Evolutionary conservation across 2,329 filamentous ascomycete species (phyloP).

Genomic region (Stemphylium beticola): DNA sequence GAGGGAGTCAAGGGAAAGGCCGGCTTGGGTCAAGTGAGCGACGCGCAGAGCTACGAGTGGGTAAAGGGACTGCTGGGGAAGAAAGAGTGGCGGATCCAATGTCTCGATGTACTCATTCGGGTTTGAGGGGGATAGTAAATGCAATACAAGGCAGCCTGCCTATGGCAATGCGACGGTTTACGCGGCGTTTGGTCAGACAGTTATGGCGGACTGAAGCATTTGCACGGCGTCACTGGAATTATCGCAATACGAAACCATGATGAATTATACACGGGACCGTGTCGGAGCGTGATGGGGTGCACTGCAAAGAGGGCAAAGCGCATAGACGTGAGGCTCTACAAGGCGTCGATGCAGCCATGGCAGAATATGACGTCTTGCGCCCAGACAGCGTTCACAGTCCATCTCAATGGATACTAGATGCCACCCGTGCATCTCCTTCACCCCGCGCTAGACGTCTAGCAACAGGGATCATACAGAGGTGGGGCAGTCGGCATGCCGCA

Average conservation of each 20-base stretch:
- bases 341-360: neutral
- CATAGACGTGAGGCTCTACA: neutral
- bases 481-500: conserved; percentile 19
- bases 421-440: neutral
- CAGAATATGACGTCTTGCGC: neutral
- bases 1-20: conserved; percentile 39
- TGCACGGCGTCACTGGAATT: conserved; percentile 23
- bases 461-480: conserved; percentile 19
- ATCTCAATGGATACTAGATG: conserved; percentile 1
- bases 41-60: conserved; percentile 75
- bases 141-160: neutral
- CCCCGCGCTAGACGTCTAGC: conserved; percentile 19
- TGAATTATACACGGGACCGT: neutral
- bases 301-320: neutral
- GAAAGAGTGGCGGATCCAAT: conserved; percentile 89
- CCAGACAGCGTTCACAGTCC: neutral
- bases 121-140: conserved; percentile 49
- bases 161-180: neutral
- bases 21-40: conserved; percentile 55
- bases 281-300: neutral
- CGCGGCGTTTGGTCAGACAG: neutral
- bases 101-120: conserved; percentile 84
- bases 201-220: conserved; percentile 24
- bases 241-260: conserved; percentile 1
- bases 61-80: conserved; percentile 78